Conservation (phyloP, 1,284 basidiomycete species). For the Stereum hirsutum region DNA sequence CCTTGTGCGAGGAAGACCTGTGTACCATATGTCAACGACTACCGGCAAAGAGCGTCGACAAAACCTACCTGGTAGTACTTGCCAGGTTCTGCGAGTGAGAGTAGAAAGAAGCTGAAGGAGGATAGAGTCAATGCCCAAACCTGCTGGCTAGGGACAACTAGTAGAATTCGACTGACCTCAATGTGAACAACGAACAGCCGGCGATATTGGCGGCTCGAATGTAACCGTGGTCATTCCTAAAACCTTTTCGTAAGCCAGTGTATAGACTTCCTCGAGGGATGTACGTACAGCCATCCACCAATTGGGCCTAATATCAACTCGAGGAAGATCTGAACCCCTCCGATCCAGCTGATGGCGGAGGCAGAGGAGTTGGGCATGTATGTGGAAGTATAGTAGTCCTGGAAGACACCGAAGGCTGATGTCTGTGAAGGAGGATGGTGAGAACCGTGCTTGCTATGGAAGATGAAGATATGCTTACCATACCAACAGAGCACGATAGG, state of each 20-base stretch:
- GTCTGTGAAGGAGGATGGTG: neutral
- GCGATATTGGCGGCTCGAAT: constrained; percentile 8
- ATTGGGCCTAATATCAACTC: constrained; percentile 11
- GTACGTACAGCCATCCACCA: constrained; percentile 12
- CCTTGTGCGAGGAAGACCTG: constrained; percentile 14
- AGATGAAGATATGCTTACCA: neutral
- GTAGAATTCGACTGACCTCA: constrained; percentile 9
- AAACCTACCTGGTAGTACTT: constrained; percentile 11
- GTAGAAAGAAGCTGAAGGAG: constrained; percentile 12
- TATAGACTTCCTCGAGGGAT: neutral
- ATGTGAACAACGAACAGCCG: constrained; percentile 11
- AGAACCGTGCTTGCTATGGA: neutral
- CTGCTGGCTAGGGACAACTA: neutral
- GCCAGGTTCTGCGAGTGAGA: constrained; percentile 11
- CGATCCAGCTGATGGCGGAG: constrained; percentile 17
- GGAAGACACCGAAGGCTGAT: constrained; percentile 13
- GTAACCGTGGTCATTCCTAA: constrained; percentile 13
- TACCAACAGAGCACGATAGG: constrained; percentile 5
- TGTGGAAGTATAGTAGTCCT: constrained; percentile 12
- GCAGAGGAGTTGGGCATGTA: constrained; percentile 11
- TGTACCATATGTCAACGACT: neutral
- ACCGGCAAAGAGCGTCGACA: neutral
- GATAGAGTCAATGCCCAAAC: neutral
- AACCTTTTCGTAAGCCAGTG: neutral
- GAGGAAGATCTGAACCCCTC: constrained; percentile 9